Conservation (phyloP, 306 rosid species). For the Argentina anserina region DNA sequence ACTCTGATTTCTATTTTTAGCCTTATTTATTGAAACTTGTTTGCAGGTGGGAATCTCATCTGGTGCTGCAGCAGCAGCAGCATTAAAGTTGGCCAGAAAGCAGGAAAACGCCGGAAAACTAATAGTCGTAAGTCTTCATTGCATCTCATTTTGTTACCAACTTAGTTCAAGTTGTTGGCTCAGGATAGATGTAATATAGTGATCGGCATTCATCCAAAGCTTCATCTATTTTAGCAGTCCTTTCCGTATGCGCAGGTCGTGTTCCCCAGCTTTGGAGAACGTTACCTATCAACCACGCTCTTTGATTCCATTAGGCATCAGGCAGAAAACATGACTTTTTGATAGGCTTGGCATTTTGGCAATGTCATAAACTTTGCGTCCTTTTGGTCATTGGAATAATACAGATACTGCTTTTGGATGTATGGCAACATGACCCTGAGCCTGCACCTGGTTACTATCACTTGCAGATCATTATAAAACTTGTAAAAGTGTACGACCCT, state of each 20-base stretch:
- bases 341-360: neutral
- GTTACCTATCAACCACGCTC: constrained; percentile 52
- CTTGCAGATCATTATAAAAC: neutral
- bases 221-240: neutral
- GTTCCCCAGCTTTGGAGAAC: constrained; percentile 72
- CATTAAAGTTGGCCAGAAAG: constrained; percentile 59
- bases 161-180: neutral
- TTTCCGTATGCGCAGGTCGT: constrained; percentile 35
- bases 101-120: constrained; percentile 77
- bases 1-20: too few relatives aligned
- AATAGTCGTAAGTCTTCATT: constrained; percentile 43
- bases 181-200: neutral
- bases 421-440: neutral
- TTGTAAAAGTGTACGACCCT: too few relatives aligned
- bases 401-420: neutral
- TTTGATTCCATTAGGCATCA: constrained; percentile 54
- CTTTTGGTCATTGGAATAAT: neutral
- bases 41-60: constrained; percentile 80
- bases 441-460: neutral
- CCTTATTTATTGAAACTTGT: too few relatives aligned
- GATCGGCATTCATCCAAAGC: too few relatives aligned
- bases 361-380: neutral
- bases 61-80: constrained; percentile 80
- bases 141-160: too few relatives aligned
- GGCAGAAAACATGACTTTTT: constrained; percentile 52